A percentile compares a stretch with the other conserved stretches of the same genome.
These are phyloP conservation scores for Trametes punicea DNA, from an alignment of 768 basidiomycete genomes.

Conservation along the genomic window DNA sequence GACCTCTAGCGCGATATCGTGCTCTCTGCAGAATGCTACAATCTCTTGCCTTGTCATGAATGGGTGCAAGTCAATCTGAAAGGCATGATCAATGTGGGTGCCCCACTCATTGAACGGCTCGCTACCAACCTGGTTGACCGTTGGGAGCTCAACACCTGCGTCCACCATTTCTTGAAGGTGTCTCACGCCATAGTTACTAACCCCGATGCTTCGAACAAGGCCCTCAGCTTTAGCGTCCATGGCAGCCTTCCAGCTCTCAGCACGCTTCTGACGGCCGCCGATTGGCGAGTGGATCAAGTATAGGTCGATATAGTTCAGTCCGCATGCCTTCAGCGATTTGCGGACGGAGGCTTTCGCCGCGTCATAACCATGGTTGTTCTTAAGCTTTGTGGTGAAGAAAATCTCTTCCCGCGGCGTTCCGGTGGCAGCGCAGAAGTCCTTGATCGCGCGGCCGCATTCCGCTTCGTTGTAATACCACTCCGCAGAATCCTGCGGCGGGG, in stretches of 20 bases:
- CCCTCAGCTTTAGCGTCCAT: slow-evolving; percentile 63
- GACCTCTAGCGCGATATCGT: slow-evolving; percentile 63
- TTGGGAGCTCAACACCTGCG: slow-evolving; percentile 47
- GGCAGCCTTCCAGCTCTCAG: slow-evolving; percentile 64
- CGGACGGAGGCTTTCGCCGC: slow-evolving; percentile 47
- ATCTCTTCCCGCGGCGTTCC: slow-evolving; percentile 53
- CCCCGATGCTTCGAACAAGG: slow-evolving; percentile 56
- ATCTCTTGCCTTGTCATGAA: slow-evolving; percentile 67
- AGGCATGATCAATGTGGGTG: neutral
- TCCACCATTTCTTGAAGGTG: slow-evolving; percentile 56
- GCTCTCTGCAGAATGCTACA: slow-evolving; percentile 53
- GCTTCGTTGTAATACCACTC: slow-evolving; percentile 65
- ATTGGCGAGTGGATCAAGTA: slow-evolving; percentile 71
- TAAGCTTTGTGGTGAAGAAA: slow-evolving; percentile 72
- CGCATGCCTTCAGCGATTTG: slow-evolving; percentile 49
- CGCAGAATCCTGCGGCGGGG: slow-evolving; percentile 40
- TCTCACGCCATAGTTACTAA: slow-evolving; percentile 57
- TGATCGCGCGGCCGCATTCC: slow-evolving; percentile 60
- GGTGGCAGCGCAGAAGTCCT: slow-evolving; percentile 46
- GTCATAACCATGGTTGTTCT: slow-evolving; percentile 51
- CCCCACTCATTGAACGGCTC: neutral
- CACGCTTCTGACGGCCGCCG: slow-evolving; percentile 53
- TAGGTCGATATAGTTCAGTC: slow-evolving; percentile 64
- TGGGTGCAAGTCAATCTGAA: slow-evolving; percentile 56
- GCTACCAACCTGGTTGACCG: slow-evolving; percentile 53